phyloP scores from a whole-genome alignment of 2,329 filamentous ascomycete species.

The Penicillium sp. region DNA sequence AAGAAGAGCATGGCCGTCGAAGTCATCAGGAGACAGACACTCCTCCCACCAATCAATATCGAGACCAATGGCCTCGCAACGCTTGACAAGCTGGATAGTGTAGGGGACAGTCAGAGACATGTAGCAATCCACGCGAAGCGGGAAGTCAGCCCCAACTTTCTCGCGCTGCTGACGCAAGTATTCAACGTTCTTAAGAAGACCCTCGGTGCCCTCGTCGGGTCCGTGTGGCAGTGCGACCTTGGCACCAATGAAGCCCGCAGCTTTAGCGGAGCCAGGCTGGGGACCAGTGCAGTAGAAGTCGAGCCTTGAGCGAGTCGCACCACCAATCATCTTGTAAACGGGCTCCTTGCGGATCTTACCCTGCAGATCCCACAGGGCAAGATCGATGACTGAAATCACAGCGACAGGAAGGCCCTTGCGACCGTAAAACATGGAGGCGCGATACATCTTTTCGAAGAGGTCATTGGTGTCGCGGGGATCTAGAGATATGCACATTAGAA shows the following conservation, averaged over 20 bases:
- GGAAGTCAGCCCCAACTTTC: constrained; percentile 83
- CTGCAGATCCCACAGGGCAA: constrained; percentile 88
- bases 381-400: constrained; percentile 90
- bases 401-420: constrained; percentile 88
- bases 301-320: constrained; percentile 78
- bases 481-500: constrained; percentile 24
- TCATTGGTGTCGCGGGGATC: constrained; percentile 90
- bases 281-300: constrained; percentile 96
- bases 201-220: constrained; percentile 79
- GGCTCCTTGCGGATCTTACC: constrained; percentile 91
- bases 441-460: constrained; percentile 95
- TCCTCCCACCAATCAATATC: constrained; percentile 99
- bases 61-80: constrained; percentile 74
- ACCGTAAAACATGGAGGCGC: constrained; percentile 93
- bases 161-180: constrained; percentile 84
- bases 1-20: constrained; percentile 84
- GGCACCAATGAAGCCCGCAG: constrained; percentile 85
- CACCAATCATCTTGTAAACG: constrained; percentile 91
- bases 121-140: constrained; percentile 94
- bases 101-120: constrained; percentile 94
- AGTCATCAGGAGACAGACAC: constrained; percentile 86
- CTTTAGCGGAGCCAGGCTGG: constrained; percentile 74
- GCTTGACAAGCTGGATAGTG: constrained; percentile 86
- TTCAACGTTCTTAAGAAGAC: constrained; percentile 84
- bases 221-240: constrained; percentile 91